A percentile compares a stretch with the other conserved stretches of the same genome.
Evolutionary conservation across 2,329 filamentous ascomycete genomes (phyloP).

Genomic region (Albifimbria verrucaria): DNA sequence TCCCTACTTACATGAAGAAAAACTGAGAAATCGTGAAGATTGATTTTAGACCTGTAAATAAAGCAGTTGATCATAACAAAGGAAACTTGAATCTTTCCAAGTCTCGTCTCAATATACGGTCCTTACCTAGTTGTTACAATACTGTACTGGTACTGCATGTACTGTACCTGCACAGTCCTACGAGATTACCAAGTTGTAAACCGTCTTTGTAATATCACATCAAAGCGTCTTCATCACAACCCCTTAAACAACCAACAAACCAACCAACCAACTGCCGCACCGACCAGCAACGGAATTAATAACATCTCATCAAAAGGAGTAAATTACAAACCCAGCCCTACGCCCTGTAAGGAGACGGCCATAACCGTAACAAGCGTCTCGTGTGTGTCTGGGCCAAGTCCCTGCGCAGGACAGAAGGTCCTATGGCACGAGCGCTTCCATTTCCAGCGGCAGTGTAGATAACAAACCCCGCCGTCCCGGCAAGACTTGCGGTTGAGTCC

Average conservation of each 20-base stretch:
- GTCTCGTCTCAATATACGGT: no score
- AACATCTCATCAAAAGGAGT: no score
- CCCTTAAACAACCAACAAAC: neutral
- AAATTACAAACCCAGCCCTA: conserved; percentile 21
- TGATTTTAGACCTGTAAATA: no score
- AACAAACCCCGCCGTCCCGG: conserved; percentile 21
- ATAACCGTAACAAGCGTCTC: conserved; percentile 62
- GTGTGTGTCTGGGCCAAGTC: conserved; percentile 53
- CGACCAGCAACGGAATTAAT: no score
- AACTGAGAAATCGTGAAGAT: no score
- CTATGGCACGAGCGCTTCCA: conserved; percentile 27
- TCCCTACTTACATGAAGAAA: no score
- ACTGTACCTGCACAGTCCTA: no score
- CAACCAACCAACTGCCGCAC: no score
- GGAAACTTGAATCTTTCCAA: no score
- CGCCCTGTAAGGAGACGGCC: conserved; percentile 42
- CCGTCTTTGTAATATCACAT: neutral
- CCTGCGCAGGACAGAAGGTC: conserved; percentile 46
- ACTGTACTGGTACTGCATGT: no score
- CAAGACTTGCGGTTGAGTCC: conserved; percentile 17
- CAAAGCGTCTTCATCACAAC: neutral
- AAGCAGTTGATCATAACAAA: no score
- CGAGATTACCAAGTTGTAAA: neutral
- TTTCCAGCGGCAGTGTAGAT: conserved; percentile 21
- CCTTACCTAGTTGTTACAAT: no score